These are phyloP conservation scores for Suillus alpinus DNA, from an alignment of 768 basidiomycete genomes.

Conservation along the genomic window DNA sequence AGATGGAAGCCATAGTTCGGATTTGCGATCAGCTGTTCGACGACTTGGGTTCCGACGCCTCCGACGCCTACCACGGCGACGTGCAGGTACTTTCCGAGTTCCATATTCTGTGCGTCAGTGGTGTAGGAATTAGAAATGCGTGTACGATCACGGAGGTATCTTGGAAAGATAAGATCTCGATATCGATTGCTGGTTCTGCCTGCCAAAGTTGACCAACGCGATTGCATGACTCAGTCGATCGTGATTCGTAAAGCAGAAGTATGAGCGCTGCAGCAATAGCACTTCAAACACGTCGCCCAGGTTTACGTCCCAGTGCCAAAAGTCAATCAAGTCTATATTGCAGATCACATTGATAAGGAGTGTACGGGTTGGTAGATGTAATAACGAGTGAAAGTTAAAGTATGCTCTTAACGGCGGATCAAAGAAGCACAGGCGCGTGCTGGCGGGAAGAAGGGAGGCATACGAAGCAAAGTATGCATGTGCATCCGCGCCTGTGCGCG, in stretches of 20 bases:
- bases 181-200: background rate
- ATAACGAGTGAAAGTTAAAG: constrained; percentile 23
- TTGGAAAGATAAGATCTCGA: background rate
- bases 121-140: background rate
- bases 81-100: constrained; percentile 31
- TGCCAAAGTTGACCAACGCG: too few relatives aligned
- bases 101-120: background rate
- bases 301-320: background rate
- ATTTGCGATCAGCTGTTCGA: constrained; percentile 73
- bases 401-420: constrained; percentile 13
- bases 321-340: constrained; percentile 23
- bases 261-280: background rate
- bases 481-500: constrained; percentile 12
- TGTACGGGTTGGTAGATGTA: constrained; percentile 23
- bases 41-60: constrained; percentile 86
- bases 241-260: background rate
- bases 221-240: background rate
- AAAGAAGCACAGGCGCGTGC: constrained; percentile 14
- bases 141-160: background rate
- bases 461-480: constrained; percentile 25
- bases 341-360: constrained; percentile 21
- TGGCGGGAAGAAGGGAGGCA: background rate
- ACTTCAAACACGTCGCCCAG: background rate
- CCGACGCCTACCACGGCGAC: constrained; percentile 91
- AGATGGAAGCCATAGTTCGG: constrained; percentile 62